Evolutionary conservation across 2,329 filamentous ascomycete species (phyloP), one percentile per base, ranked within the genome.

Genomic region (Ophiostoma perfectum): DNA sequence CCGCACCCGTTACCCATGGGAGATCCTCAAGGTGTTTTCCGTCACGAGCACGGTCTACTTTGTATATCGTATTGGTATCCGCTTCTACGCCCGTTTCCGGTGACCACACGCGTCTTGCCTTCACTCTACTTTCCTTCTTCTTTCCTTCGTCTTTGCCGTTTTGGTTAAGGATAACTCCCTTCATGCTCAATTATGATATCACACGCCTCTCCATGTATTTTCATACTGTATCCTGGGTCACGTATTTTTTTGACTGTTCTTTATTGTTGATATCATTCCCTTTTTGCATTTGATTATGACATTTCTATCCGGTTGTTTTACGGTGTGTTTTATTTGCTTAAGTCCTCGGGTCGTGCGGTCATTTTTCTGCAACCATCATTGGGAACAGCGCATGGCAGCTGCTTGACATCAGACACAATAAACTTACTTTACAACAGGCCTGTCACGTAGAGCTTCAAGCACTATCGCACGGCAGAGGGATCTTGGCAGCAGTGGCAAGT

Each of bases 21-120:
- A 88, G 72, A 82, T 87, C 70, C 70, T 84, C 45, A 81, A 84
- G 73, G 79, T 88, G 7, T 87, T 84, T 67, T 76, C 79, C 38
- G 80, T 87, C 64, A 73, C 84, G 2, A 49, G 62, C 38, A 72
- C 68, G 6, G 18, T 41, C 38, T 63, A 42, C 38, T 27, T 72
- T n/a, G n/a, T 70, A 4, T 71, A 67, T 55, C 60, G 67, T 14
- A 42, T 71, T 11, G 44, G 38, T 27, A 39, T 36, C 0, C 55
- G 58, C 27, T 68, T 64, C 38, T 60, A 66, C 14, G 2, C 9
- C 16, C 49, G 38, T 16, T 68, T 44, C 14, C 49, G 58, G 49
- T 63, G 39, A 42, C 58, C 12, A 39, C 39, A 12, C 18, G 16
- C 14, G 5, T 62, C 6, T 16, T 16, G 0, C 3, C 41, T 0